These are phyloP conservation scores for Plantago coronopus DNA, from an alignment of 305 asterid species.

Conservation along the genomic window DNA sequence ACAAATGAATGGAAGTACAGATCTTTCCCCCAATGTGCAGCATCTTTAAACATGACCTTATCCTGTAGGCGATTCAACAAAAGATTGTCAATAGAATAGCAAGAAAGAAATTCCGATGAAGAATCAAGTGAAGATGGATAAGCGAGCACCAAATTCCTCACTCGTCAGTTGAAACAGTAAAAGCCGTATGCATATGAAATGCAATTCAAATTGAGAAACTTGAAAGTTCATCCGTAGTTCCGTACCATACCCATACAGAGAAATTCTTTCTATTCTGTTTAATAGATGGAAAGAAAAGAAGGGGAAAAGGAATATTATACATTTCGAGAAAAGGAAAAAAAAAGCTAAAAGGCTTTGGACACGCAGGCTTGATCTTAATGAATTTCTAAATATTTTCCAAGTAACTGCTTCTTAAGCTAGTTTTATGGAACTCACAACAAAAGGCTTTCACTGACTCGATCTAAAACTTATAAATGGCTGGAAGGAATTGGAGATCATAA, in stretches of 20 bases:
- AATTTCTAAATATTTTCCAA: neutral
- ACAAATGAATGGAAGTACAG: slow-evolving; percentile 7
- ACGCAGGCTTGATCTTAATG: neutral
- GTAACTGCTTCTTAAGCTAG: neutral
- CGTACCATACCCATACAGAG: too few relatives aligned
- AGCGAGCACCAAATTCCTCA: neutral
- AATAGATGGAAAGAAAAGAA: neutral
- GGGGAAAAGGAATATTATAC: neutral
- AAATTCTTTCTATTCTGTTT: neutral
- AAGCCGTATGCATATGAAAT: neutral
- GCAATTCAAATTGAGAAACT: neutral
- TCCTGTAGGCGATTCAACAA: neutral
- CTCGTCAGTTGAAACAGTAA: too few relatives aligned
- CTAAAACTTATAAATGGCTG: too few relatives aligned
- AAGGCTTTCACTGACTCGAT: too few relatives aligned
- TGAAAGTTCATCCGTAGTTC: too few relatives aligned
- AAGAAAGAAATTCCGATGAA: neutral
- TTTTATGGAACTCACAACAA: neutral
- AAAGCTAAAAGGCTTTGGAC: neutral
- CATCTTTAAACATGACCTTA: slow-evolving; percentile 2
- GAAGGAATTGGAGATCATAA: too few relatives aligned
- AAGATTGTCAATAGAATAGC: neutral
- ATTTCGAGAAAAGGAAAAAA: too few relatives aligned
- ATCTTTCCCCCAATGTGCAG: neutral
- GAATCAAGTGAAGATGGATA: neutral